A percentile compares a stretch with the other conserved stretches of the same genome.
Evolutionary conservation across 2,329 filamentous ascomycete genomes (phyloP).

Genomic region (Phaeomoniella chlamydospora): DNA sequence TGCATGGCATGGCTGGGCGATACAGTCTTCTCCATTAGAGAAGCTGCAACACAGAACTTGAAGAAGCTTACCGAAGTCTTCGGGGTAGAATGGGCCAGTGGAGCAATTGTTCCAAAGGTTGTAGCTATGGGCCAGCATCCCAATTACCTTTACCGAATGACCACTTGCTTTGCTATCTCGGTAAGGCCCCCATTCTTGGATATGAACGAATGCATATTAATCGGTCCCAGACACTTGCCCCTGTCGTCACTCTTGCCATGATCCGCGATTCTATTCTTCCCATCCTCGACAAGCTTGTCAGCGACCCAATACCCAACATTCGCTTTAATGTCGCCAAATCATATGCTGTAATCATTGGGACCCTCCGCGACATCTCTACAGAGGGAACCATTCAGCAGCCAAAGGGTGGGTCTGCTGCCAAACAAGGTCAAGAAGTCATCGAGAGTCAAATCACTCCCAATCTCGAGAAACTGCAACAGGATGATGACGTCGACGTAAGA

Average conservation of each 20-base stretch:
- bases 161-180: constrained; percentile 97
- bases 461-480: constrained; percentile 88
- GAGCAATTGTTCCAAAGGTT: constrained; percentile 95
- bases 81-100: constrained; percentile 92
- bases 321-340: constrained; percentile 99
- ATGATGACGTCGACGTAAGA: constrained; percentile 94
- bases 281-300: constrained; percentile 87
- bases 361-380: constrained; percentile 80
- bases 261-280: constrained; percentile 88
- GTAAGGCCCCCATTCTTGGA: too few relatives aligned
- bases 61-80: constrained; percentile 99
- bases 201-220: constrained; percentile 13
- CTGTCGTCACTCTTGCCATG: constrained; percentile 83
- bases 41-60: constrained; percentile 91
- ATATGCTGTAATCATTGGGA: constrained; percentile 76
- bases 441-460: constrained; percentile 77
- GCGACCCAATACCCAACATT: constrained; percentile 95
- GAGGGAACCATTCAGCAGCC: constrained; percentile 78
- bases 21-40: constrained; percentile 95
- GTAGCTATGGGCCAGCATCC: constrained; percentile 97
- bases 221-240: constrained; percentile 63
- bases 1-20: constrained; percentile 99
- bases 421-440: constrained; percentile 62
- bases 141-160: constrained; percentile 99
- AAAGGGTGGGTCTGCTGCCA: constrained; percentile 48